Evolutionary conservation across 106 monocot species (phyloP), one percentile per base, ranked within the genome.

Genomic region (Ottelia alismoides): DNA sequence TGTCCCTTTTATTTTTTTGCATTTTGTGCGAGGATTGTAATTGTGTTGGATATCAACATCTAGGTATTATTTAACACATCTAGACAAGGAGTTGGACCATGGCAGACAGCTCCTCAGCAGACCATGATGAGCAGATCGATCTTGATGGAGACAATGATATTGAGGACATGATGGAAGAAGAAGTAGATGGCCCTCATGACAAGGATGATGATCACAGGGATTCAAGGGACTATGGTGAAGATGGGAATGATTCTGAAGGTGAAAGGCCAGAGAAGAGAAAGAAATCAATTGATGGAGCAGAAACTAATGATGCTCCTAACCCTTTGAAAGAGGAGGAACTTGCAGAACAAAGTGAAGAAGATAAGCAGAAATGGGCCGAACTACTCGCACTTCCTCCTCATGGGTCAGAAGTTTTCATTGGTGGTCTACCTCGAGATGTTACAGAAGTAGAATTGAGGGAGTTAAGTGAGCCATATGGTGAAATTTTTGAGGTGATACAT

Each of bases 61-160:
- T n/a, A n/a, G n/a, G n/a, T n/a, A n/a, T n/a, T n/a, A n/a, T n/a
- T n/a, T n/a, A n/a, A n/a, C n/a, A n/a, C n/a, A n/a, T n/a, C n/a
- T n/a, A n/a, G n/a, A n/a, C n/a, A n/a, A n/a, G n/a, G n/a, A n/a
- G n/a, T n/a, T n/a, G n/a, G n/a, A n/a, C n/a, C n/a, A n/a, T n/a
- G n/a, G n/a, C n/a, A n/a, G n/a, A n/a, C n/a, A n/a, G n/a, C n/a
- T n/a, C n/a, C n/a, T n/a, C n/a, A n/a, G n/a, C n/a, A 19, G 85
- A 82, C 53, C 72, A 63, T 22, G 90, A 90, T 24, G 96, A 96
- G 65, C 84, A 89, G 56, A 61, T 96, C 43, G 88, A 85, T 68
- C 76, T 89, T 51, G 96, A 90, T 46, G 89, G 78, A 25, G 96
- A 98, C 69, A 88, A 94, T 70, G 88, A 94, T 54, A 87, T 72